Evolutionary conservation across 768 basidiomycete species (phyloP), one percentile per base, ranked within the genome.

Genomic region (Pisolithus albus): DNA sequence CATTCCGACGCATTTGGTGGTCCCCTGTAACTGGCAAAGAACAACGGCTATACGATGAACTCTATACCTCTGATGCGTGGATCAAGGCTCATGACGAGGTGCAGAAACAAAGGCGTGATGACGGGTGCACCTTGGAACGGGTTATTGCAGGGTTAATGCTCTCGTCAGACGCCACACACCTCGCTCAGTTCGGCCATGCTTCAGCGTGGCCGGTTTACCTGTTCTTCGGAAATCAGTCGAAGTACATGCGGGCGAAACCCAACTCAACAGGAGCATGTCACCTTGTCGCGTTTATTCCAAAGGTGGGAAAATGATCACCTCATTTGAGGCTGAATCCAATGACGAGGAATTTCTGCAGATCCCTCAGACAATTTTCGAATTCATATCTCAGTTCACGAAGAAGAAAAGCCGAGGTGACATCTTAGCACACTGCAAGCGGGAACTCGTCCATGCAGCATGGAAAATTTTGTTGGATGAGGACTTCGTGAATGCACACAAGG

Each of bases 161-260:
- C 13, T 48, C 11, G 19, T 53, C 47, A 1, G 47, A 53, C 13
- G n/a, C 47, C 10, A 53, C 39, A 5, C n/a, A 19, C 8, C 34
- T 53, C 7, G 19, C 39, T 53, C 56, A 64, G 26, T 72, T 72
- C 52, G 68, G 71, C 1, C 66, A 42, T 11, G 66, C 66, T 0
- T 61, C 58, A 26, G 55, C 54, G 5, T 78, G 73, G 77, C 75
- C 74, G 2, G 30, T 73, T 0, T 78, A 77, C 49, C 36, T 67
- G 0, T 70, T 52, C 39, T 63, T 74, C 28, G 74, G 72, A 1
- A 23, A 23, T 23, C 21, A 23, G 21, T 23, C 21, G 21, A 23
- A 23, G 21, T 23, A 23, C 21, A 23, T 23, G 21, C 21, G 21
- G 21, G 21, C 21, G 4, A 1, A 4, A 1, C 56, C 59, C 15